Evolutionary conservation across 345 rosid species (phyloP).

Genomic region (Populus davidiana): DNA sequence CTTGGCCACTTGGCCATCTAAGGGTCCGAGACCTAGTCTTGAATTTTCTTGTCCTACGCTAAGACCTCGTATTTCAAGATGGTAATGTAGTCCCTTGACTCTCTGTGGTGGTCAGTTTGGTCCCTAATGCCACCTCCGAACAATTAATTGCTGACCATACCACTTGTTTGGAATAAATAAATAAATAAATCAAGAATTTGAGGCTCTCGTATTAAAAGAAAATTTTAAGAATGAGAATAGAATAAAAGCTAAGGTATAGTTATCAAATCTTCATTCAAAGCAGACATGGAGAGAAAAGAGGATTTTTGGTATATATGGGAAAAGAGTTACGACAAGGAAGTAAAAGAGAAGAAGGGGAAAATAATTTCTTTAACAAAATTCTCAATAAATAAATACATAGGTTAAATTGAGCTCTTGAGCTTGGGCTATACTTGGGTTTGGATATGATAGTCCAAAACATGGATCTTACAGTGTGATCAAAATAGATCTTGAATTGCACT

Average conservation of each 20-base stretch:
- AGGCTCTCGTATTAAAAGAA: not conserved
- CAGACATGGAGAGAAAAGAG: not conserved
- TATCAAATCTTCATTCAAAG: not conserved
- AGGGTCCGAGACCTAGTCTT: not conserved
- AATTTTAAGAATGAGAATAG: not conserved
- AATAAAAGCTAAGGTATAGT: not conserved
- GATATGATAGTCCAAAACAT: too few relatives aligned
- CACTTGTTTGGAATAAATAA: too few relatives aligned
- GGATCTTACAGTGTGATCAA: too few relatives aligned
- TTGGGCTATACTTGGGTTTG: too few relatives aligned
- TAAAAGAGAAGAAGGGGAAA: too few relatives aligned
- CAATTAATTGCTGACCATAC: not conserved
- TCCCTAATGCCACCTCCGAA: not conserved
- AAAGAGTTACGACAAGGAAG: too few relatives aligned
- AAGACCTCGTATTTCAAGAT: not conserved
- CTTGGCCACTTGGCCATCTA: not conserved
- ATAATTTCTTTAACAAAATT: too few relatives aligned
- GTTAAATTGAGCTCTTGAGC: too few relatives aligned
- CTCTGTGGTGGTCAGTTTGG: not conserved
- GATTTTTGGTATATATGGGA: too few relatives aligned
- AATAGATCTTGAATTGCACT: too few relatives aligned
- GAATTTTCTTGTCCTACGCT: not conserved
- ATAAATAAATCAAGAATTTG: not conserved
- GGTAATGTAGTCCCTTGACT: not conserved
- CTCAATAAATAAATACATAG: too few relatives aligned